Percentiles rank a stretch among this genome's conserved stretches.
These are phyloP conservation scores for Lachnellula arida DNA, from an alignment of 2,329 filamentous ascomycete species.

Conservation along the genomic window DNA sequence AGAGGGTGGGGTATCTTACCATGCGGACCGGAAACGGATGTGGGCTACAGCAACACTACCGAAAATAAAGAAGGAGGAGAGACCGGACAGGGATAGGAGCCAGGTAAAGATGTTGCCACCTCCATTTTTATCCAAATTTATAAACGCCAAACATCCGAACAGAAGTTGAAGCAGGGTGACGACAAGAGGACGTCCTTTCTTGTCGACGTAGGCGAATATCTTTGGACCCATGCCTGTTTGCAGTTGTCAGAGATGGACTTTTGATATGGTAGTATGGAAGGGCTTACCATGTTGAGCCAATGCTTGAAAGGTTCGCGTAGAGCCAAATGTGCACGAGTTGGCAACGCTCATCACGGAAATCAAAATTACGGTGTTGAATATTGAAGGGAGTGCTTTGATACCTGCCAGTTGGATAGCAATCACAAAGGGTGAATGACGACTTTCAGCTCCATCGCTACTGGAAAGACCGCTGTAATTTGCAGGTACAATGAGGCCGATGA, in stretches of 20 bases:
- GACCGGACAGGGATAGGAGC: conserved; percentile 59
- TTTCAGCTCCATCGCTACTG: conserved; percentile 35
- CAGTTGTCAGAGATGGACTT: background rate
- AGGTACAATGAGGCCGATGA: conserved; percentile 46
- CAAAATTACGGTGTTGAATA: conserved; percentile 57
- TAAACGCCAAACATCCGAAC: conserved; percentile 46
- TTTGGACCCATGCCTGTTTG: conserved; percentile 48
- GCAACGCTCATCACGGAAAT: conserved; percentile 56
- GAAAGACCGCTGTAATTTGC: conserved; percentile 17
- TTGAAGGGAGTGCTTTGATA: conserved; percentile 46
- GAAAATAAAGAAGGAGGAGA: conserved; percentile 58
- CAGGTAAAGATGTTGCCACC: conserved; percentile 51
- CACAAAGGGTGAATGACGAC: conserved; percentile 48
- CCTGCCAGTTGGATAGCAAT: conserved; percentile 51
- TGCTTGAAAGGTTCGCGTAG: conserved; percentile 54
- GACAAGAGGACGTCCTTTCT: conserved; percentile 49
- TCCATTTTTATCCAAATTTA: conserved; percentile 34
- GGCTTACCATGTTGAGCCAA: conserved; percentile 45
- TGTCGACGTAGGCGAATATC: conserved; percentile 54
- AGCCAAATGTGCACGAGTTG: conserved; percentile 55
- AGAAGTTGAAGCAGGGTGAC: conserved; percentile 37
- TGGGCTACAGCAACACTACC: conserved; percentile 61
- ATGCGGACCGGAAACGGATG: conserved; percentile 62
- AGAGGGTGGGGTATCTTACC: conserved; percentile 31
- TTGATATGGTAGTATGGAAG: background rate